Evolutionary conservation across 352 stramenopile species (phyloP), one percentile per base, ranked within the genome.

Genomic region (Phytophthora meadii): DNA sequence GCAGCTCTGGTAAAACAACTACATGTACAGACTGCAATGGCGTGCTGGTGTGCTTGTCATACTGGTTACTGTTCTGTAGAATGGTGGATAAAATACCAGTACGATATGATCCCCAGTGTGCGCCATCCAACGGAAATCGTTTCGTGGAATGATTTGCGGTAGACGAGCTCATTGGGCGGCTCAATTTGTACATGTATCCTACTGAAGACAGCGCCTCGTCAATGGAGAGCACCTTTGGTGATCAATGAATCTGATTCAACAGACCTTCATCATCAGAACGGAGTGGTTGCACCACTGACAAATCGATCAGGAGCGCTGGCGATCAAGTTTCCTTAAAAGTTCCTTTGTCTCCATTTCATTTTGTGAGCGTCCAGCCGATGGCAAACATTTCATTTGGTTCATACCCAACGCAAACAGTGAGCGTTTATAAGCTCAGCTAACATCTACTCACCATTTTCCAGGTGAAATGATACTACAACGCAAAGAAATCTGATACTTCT

Each of bases 231-330:
- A 30, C 27, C 6, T 30, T 30, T 30, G 27, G 27, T 30, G 27
- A 30, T 30, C 1, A 30, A 45, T 45, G 9, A 54, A 19, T 15
- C n/a, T 19, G 7, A 28, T 10, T 6, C 5, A 41, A 41, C 36
- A 41, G 14, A 10, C 10, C 36, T n/a, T n/a, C 10, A 41, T n/a
- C 47, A 59, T 65, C 47, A 41, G 12, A 36, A 28, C 34, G 42
- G 12, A 25, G 57, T 65, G 57, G 57, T 58, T 58, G 19, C 24
- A 39, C 19, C 30, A 9, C 30, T 8, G 22, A 36, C 54, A 53
- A 45, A 53, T 61, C 41, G 19, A 25, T 42, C 37, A 42, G 14
- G 37, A 42, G 14, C n/a, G 36, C 10, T 22, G 9, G 1, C 3
- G 22, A 60, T 58, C 19, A 53, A 65, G 49, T 54, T 30, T 7